Evolutionary conservation across 1,284 basidiomycete genomes (phyloP), one percentile per base, ranked within the genome.

Genomic region (Vanrija sp.): DNA sequence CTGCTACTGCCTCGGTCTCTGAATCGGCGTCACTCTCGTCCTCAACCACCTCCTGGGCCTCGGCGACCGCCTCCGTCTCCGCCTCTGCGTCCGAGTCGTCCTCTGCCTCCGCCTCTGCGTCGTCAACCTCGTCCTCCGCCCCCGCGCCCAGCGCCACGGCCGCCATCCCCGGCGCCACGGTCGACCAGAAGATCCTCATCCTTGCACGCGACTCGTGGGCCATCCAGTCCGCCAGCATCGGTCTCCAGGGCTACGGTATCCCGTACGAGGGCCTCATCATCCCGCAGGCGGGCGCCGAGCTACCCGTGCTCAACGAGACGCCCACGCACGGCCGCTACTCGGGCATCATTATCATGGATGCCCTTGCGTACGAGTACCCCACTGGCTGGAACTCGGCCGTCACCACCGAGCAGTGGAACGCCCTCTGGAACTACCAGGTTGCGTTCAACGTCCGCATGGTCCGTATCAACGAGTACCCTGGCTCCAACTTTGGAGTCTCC

Each of bases 381-480:
- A 21, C 19, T 10, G 43, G 38, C 34, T 54, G 53, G 53, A 38
- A n/a, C 23, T 29, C 34, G 3, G 53, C 53, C 3, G 21, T 54
- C 38, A 49, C 47, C 12, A 38, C 43, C 43, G 48, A 39, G 23
- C 53, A 54, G 42, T 54, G 53, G 53, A 23, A 23, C 25, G 15
- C 43, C 18, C 5, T 54, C 26, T 14, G 25, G 38, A 29, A 45
- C 38, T 54, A 54, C 43, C 53, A 54, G 47, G 44, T 46, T 9
- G 6, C 14, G 19, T 54, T 46, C 53, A 18, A 23, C 19, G 48
- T 34, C 8, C 53, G 53, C 26, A 49, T 54, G 53, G 53, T 54
- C 23, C 53, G 53, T 15, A 54, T 54, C 47, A 54, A 54, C 48
- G 53, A 54, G 48, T 54, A 29, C 48, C 53, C 48, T 18, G 48